Evolutionary conservation across 2,329 filamentous ascomycete genomes (phyloP), one percentile per base, ranked within the genome.

Genomic region (Xylaria hypoxylon): DNA sequence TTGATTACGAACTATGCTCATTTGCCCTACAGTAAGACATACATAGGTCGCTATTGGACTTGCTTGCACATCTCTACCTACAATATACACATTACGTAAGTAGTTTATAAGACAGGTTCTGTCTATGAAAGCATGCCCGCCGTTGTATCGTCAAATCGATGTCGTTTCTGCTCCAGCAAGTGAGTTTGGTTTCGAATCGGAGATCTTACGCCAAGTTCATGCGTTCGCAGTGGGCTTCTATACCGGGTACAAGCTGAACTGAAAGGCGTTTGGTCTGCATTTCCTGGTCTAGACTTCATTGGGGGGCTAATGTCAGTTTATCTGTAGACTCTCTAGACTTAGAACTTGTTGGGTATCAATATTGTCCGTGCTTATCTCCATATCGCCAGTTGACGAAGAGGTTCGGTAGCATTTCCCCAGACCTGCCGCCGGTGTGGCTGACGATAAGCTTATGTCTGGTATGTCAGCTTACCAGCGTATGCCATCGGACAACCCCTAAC

Each of bases 181-280:
- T 24, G 24, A 38, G 40, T 52, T 19, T 51, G 10, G 52, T 58
- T 55, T 58, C 48, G 47, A 17, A 50, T 47, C 59, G 53, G 26
- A 48, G 63, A 65, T 65, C 63, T 53, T 40, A 66, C 64, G 33
- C 56, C 60, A 56, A 64, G 31, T 60, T 67, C 55, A 67, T 67
- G 64, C 64, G 50, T 57, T 61, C 31, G 40, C 22, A 42, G 28
- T 11, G 7, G 17, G 31, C n/a, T 40, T 35, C 26, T 42, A 15
- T 35, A 1, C 42, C 24, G 22, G 42, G 22, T 31, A 17, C 42
- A n/a, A 60, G 56, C 56, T 56, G 35, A 52, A 60, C n/a, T n/a
- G 5, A 35, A 42, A 26, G 19, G 28, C 42, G 24, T 33, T 38
- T 31, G 26, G 24, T 11, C 28, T 42, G 19, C 17, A 13, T 31